phyloP scores from a whole-genome alignment of 805 yeast species.

The Aciculoconidium aculeatum region DNA sequence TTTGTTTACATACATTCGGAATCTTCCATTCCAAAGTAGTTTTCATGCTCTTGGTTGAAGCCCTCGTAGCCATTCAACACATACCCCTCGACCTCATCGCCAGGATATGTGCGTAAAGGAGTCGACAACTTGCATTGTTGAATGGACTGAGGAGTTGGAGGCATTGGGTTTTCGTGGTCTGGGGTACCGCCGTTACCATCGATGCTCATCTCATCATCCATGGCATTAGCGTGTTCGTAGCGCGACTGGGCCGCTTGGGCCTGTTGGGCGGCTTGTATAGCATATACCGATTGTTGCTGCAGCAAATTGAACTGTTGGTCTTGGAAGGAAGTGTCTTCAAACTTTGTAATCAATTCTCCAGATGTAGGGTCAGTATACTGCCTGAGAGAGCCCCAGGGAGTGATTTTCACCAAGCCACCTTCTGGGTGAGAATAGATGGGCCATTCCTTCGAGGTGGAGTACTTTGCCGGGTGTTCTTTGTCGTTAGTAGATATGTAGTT shows the following conservation, averaged over 20 bases:
- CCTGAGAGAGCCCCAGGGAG: conserved; percentile 59
- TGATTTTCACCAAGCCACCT: conserved; percentile 55
- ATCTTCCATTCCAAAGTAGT: conserved; percentile 21
- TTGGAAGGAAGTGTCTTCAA: conserved; percentile 37
- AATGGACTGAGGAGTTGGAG: conserved; percentile 13
- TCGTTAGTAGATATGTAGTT: conserved; percentile 12
- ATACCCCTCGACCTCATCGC: conserved; percentile 34
- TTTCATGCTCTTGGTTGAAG: conserved; percentile 21
- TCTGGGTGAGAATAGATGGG: conserved; percentile 56
- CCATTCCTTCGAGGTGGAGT: conserved; percentile 35
- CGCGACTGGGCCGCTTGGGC: conserved; percentile 1
- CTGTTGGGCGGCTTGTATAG: conserved; percentile 3
- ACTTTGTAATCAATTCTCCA: conserved; percentile 41
- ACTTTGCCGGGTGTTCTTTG: conserved; percentile 11
- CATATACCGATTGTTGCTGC: neutral
- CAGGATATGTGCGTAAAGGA: conserved; percentile 14
- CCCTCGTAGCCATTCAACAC: conserved; percentile 29
- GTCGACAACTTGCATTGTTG: conserved; percentile 8
- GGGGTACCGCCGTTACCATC: conserved; percentile 2
- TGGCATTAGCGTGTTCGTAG: conserved; percentile 2
- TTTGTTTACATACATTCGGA: too few relatives aligned
- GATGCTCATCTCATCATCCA: conserved; percentile 2
- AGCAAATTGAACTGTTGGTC: conserved; percentile 14
- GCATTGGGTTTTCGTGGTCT: conserved; percentile 8
- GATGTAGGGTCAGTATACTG: conserved; percentile 35